A percentile compares a stretch with the other conserved stretches of the same genome.
phyloP scores from a whole-genome alignment of 495 filamentous ascomycete genomes.

The Penicillium alfredii region DNA sequence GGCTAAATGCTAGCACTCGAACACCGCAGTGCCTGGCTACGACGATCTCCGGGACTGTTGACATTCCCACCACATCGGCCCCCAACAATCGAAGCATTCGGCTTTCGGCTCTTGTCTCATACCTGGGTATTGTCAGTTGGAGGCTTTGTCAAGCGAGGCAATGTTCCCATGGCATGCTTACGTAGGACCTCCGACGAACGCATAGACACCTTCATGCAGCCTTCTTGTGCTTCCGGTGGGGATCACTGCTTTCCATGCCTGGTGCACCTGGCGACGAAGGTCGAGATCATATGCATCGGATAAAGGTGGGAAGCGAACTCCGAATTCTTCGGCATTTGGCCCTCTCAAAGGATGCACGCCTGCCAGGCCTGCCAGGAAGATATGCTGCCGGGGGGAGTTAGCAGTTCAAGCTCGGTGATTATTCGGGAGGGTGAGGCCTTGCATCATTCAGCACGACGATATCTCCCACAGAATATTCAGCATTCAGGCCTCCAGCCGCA shows the following conservation, averaged over 20 bases:
- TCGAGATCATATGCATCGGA: conserved; percentile 73
- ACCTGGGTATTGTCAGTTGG: conserved; percentile 35
- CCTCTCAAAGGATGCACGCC: conserved; percentile 68
- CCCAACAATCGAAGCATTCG: conserved; percentile 62
- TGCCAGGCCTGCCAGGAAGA: conserved; percentile 67
- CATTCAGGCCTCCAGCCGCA: conserved; percentile 68
- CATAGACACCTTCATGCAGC: conserved; percentile 71
- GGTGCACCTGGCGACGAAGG: conserved; percentile 55
- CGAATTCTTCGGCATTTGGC: conserved; percentile 62
- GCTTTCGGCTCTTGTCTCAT: conserved; percentile 74
- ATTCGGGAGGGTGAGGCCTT: too few relatives aligned
- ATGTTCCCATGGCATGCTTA: conserved; percentile 27
- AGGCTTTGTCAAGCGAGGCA: background rate
- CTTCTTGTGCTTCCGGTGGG: conserved; percentile 35
- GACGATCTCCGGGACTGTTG: conserved; percentile 71
- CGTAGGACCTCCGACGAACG: conserved; percentile 67
- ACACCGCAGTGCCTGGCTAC: conserved; percentile 67
- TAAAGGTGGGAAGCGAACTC: conserved; percentile 63
- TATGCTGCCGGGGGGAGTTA: conserved; percentile 46
- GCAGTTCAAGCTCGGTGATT: too few relatives aligned
- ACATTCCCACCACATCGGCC: conserved; percentile 74
- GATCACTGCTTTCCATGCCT: conserved; percentile 50
- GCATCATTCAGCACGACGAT: conserved; percentile 69
- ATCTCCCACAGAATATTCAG: conserved; percentile 64
- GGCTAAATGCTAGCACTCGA: conserved; percentile 63